Evolutionary conservation across 2,329 filamentous ascomycete genomes (phyloP), one percentile per base, ranked within the genome.

Genomic region (Phialocephala subalpina): DNA sequence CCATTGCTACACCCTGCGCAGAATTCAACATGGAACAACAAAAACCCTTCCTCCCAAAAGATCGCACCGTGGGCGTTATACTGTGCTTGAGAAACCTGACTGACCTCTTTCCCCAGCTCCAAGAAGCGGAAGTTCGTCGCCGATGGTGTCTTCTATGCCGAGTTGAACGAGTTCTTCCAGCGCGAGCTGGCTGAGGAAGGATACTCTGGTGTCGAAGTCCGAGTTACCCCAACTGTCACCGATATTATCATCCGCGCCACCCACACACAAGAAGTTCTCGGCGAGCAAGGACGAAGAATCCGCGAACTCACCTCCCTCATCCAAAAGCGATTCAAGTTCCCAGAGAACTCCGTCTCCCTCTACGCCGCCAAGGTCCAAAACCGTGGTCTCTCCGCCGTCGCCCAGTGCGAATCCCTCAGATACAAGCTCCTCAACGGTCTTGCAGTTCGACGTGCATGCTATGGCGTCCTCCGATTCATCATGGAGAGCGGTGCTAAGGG

Each of bases 91-190:
- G 27, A 52, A 49, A 61, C 35, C 45, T 36, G 42, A 52, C 52
- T 36, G 56, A 62, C 42, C 58, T 33, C 16, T 18, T 52, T 12
- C 14, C 35, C 38, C 36, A 94, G 92, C 84, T 94, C 92, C 83
- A 95, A 95, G 91, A 86, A 91, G 84, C 92, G 92, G 89, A 95
- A 95, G 90, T 95, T 94, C 87, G 91, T 95, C 82, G 92, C 92
- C 77, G 96, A 99, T 86, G 96, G 96, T 91, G 96, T 99, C 81
- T 99, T 99, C 93, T 99, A 97, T 86, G 96, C 96, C 88, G 96
- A 99, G 87, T 88, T 99, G 85, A 99, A 99, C 92, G 96, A 99
- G 88, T 99, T 99, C 92, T 99, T 99, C 93, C 96, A 98, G 90
- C 95, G 96, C 84, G 96, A 99, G 87, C 89, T 99, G 82, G 96